Evolutionary conservation across 768 basidiomycete species (phyloP), one percentile per base, ranked within the genome.

Genomic region (Hygrophorus pudorinus): DNA sequence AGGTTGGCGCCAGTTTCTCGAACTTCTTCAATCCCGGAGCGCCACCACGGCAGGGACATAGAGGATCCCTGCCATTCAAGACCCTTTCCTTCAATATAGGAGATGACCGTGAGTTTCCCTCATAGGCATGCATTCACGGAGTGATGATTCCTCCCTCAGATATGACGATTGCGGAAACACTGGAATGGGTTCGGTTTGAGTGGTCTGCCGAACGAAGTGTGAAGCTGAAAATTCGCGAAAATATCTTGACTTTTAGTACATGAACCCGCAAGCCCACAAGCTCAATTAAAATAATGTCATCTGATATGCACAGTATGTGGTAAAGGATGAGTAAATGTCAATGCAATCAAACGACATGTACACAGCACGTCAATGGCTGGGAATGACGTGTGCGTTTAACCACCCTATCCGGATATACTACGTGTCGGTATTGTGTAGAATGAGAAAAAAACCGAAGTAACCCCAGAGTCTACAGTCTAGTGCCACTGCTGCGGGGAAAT

Each of bases 21-120:
- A 92, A 90, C 50, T 80, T 98, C 59, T 92, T 98, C 58, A 81
- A 81, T 57, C 81, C 88, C 1, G 93, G 93, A 1, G 85, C 84
- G 5, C 93, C 91, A 2, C 94, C 96, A 4, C 68, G 90, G 24
- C 92, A 97, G 61, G 91, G 92, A 0, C 74, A 79, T 52, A 68
- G 75, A 18, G 85, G 89, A 12, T 82, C 83, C 0, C 75, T 85
- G 38, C 90, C 96, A 1, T 98, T 77, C 70, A 98, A 94, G 63
- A 83, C 80, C 2, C 70, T 93, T 40, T 75, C 75, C 31, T 96
- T 96, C 61, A 81, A 85, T 48, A 71, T 96, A 8, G 90, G 87
- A 0, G 76, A 81, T 37, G 85, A 85, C 56, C 86, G 92, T 89
- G 52, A 54, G 78, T 60, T 18, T 37, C 36, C 28, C 39, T 28